Percentiles rank a stretch among this genome's conserved stretches.
These are phyloP conservation scores for Magnusiomyces fungicola DNA, from an alignment of 1,139 yeast species.

Conservation along the genomic window DNA sequence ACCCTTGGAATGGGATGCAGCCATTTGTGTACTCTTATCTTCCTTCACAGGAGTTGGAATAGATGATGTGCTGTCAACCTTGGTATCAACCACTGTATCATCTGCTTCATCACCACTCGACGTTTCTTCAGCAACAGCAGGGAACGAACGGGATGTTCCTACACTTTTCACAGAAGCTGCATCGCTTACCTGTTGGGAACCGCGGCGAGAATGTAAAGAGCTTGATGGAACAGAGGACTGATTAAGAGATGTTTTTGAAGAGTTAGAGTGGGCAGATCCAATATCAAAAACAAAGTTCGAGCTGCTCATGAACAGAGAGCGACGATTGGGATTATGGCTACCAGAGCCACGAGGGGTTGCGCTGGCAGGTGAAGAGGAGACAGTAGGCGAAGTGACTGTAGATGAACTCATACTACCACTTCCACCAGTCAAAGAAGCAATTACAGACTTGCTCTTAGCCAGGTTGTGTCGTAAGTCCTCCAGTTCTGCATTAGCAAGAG, in stretches of 20 bases:
- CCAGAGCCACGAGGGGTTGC: neutral
- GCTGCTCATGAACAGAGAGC: neutral
- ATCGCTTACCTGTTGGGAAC: too few relatives aligned
- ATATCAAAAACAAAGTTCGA: neutral
- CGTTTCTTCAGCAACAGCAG: neutral
- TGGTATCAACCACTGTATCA: neutral
- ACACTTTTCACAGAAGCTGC: too few relatives aligned
- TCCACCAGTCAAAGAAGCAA: neutral
- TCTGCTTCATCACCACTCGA: neutral
- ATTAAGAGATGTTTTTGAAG: neutral
- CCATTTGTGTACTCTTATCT: neutral
- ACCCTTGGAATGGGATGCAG: conserved; percentile 8
- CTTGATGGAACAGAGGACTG: neutral
- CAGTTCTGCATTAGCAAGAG: conserved; percentile 28
- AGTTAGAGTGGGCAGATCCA: too few relatives aligned
- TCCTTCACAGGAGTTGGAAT: neutral
- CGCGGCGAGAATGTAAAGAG: neutral
- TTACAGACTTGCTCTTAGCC: neutral
- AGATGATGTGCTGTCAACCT: neutral
- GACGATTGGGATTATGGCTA: neutral
- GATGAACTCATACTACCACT: neutral
- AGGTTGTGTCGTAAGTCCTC: conserved; percentile 27
- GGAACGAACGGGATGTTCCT: neutral
- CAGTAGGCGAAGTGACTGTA: neutral
- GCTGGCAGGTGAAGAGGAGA: neutral